phyloP scores from a whole-genome alignment of 805 yeast species.

The Ogataea pilisensis region DNA sequence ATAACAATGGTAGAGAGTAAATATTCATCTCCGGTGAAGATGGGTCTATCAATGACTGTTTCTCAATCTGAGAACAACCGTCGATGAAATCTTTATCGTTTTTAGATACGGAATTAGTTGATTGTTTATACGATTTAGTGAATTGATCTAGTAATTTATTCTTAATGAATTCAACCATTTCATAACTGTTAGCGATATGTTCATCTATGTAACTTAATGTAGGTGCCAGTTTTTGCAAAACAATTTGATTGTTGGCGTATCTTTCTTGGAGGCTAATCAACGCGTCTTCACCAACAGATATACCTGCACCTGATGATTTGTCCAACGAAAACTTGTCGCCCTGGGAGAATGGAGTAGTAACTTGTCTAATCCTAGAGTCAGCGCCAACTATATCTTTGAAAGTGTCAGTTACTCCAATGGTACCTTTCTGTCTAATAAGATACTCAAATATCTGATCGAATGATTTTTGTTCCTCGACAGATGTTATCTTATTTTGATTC shows the following conservation, averaged over 20 bases:
- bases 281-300: background rate
- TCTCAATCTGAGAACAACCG: constrained; percentile 7
- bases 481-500: constrained; percentile 18
- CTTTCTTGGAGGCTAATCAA: constrained; percentile 4
- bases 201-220: constrained; percentile 21
- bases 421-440: constrained; percentile 19
- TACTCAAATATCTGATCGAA: constrained; percentile 29
- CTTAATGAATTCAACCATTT: constrained; percentile 20
- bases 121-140: background rate
- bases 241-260: constrained; percentile 6
- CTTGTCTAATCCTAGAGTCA: constrained; percentile 1
- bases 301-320: too few species aligned
- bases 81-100: constrained; percentile 1
- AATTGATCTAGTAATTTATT: constrained; percentile 19
- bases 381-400: constrained; percentile 20
- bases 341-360: too few species aligned
- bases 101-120: too few species aligned
- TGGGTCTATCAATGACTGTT: constrained; percentile 13
- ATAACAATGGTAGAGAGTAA: constrained; percentile 25
- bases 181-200: constrained; percentile 15
- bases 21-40: constrained; percentile 19
- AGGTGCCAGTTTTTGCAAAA: constrained; percentile 16
- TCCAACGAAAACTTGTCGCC: too few species aligned
- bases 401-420: constrained; percentile 24
- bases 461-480: constrained; percentile 31